Evolutionary conservation across 2,329 filamentous ascomycete genomes (phyloP).

Genomic region (Colletotrichum lupini): DNA sequence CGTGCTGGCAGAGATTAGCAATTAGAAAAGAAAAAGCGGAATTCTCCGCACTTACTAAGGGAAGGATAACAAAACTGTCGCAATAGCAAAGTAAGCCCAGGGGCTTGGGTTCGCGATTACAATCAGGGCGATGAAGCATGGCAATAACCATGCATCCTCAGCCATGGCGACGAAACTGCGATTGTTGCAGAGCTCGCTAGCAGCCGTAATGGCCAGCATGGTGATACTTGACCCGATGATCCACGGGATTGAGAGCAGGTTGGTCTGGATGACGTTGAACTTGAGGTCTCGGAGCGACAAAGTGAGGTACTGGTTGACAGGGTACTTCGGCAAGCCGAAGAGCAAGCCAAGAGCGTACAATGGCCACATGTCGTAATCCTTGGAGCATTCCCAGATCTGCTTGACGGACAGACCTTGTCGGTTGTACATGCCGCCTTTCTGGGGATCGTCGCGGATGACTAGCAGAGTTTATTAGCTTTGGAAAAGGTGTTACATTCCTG

Average conservation of each 20-base stretch:
- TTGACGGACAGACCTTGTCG: constrained; percentile 62
- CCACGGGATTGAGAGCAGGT: constrained; percentile 51
- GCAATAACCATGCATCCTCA: constrained; percentile 64
- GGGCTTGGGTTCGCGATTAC: constrained; percentile 48
- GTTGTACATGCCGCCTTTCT: constrained; percentile 68
- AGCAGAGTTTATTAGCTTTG: constrained; percentile 28
- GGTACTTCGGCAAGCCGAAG: constrained; percentile 46
- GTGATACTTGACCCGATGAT: constrained; percentile 62
- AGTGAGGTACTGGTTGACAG: constrained; percentile 41
- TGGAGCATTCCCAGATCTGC: constrained; percentile 59
- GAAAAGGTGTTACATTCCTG: rapidly evolving
- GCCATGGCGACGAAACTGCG: constrained; percentile 60
- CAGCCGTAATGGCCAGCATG: constrained; percentile 59
- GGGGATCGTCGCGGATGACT: constrained; percentile 65
- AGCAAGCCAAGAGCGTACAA: constrained; percentile 60
- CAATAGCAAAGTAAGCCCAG: constrained; percentile 62
- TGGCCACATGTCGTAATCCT: constrained; percentile 68
- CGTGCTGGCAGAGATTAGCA: constrained; percentile 37
- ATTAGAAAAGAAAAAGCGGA: no score
- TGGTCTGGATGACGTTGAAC: constrained; percentile 59
- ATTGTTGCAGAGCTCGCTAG: constrained; percentile 62
- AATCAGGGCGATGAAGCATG: constrained; percentile 61
- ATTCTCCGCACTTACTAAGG: constrained; percentile 52
- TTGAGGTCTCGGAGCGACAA: constrained; percentile 39
- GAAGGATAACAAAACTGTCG: constrained; percentile 60